Evolutionary conservation across 2,329 filamentous ascomycete genomes (phyloP).

Genomic region (Apiospora phragmitis): DNA sequence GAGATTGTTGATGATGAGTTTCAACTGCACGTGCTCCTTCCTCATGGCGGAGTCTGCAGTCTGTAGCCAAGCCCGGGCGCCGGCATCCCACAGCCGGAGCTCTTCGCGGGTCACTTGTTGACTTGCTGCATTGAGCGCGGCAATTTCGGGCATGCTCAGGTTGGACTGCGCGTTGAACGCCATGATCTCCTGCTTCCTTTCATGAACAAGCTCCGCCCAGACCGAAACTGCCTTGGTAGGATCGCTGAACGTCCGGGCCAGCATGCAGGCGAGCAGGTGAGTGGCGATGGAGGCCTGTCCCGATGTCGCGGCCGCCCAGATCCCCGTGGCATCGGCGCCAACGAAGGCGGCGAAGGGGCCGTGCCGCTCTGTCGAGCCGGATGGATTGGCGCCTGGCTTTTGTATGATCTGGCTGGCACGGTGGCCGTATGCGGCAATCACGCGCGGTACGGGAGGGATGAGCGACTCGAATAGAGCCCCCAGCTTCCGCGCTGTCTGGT

Average conservation of each 20-base stretch:
- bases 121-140: slow-evolving; percentile 16
- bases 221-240: slow-evolving; percentile 28
- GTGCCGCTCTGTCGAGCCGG: not conserved
- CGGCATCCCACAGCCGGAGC: slow-evolving; percentile 31
- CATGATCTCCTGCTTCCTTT: not conserved
- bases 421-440: not conserved
- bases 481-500: not conserved
- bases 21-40: slow-evolving; percentile 24
- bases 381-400: not conserved
- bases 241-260: slow-evolving; percentile 27
- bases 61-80: slow-evolving; percentile 31
- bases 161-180: not conserved
- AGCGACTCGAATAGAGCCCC: not conserved
- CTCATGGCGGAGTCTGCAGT: slow-evolving; percentile 26
- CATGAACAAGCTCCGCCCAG: slow-evolving; percentile 31
- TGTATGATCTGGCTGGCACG: not conserved
- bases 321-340: slow-evolving; percentile 26
- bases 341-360: slow-evolving; percentile 25
- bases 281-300: slow-evolving; percentile 27
- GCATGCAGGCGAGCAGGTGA: slow-evolving; percentile 35
- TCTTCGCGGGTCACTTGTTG: slow-evolving; percentile 21
- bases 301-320: slow-evolving; percentile 23
- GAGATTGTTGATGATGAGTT: slow-evolving; percentile 22
- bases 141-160: not conserved
- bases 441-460: not conserved